Base-by-base conservation (phyloP, 352 stramenopile genomes). In the Pythium biforme region DNA sequence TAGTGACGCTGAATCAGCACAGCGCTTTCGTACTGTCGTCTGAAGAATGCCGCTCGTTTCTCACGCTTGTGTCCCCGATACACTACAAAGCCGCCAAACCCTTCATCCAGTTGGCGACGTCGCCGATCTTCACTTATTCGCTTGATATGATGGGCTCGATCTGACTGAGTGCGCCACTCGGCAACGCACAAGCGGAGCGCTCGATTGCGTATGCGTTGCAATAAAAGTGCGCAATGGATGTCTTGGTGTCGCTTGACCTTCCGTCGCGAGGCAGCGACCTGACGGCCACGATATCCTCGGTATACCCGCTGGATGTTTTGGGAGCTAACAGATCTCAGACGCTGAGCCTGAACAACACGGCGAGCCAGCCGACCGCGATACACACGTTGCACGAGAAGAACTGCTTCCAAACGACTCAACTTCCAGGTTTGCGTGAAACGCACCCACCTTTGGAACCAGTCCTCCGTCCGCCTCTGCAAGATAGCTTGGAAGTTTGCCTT, bases 1-100 rank as follows among this genome's bases (percentile, higher is more conserved):
- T 76, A 91, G 27, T 86, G 76, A 17, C 83, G 74, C 57, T 96
- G 88, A 40, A 96, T 95, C 11, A 76, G 23, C 9, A 74, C 63
- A 9, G 83, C 78, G 14, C 68, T 78, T 11, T 74, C 48, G 33
- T 83, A 78, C 15, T 66, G 68, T 1, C 70, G 69, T 22, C 72
- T 66, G 1, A 74, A 14, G 0, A 73, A 61, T 31, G 66, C 73
- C 20, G 70, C 66, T 19, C 77, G 67, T 53, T 84, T 86, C 26
- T 77, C 68, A 12, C 72, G 75, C 27, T 64, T 74, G 20, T 74
- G 45, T 2, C 47, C 31, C 0, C 58, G 54, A 25, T 80, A 80
- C 0, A 3, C 5, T 1, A 22, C 27, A 61, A 81, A 83, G 3
- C 60, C 64, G 12, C 41, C 15, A 9, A 62, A 55, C 3, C 2